Evolutionary conservation across 352 stramenopile genomes (phyloP).

Genomic region (Phytopythium mirpurense): DNA sequence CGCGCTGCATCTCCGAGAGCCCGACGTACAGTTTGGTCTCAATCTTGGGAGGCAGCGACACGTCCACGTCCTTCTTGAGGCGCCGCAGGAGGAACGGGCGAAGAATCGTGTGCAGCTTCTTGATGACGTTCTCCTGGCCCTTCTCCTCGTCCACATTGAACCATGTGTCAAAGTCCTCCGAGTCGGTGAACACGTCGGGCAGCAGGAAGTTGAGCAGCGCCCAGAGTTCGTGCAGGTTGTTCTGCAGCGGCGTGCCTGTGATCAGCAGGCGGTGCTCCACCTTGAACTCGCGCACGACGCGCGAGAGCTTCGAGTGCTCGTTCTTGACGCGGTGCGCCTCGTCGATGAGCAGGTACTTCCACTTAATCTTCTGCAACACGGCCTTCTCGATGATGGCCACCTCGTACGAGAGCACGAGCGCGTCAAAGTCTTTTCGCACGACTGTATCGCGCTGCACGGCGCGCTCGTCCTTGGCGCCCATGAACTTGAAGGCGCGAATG

Average conservation of each 20-base stretch:
- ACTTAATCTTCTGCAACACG: conserved; percentile 91
- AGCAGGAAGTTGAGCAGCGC: conserved; percentile 99
- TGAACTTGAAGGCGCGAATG: conserved; percentile 94
- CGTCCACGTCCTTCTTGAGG: conserved; percentile 98
- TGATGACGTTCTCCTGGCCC: conserved; percentile 96
- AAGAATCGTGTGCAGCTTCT: conserved; percentile 96
- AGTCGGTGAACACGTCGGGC: conserved; percentile 89
- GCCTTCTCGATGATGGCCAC: conserved; percentile 94
- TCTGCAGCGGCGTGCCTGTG: conserved; percentile 98
- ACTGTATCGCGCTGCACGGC: conserved; percentile 89
- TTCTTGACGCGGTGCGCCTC: conserved; percentile 99
- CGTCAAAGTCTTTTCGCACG: conserved; percentile 86
- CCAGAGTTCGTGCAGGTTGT: conserved; percentile 99
- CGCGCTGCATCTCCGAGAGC: conserved; percentile 96
- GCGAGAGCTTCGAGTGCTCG: conserved; percentile 87
- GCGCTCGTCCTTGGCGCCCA: conserved; percentile 93
- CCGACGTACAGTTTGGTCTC: conserved; percentile 99
- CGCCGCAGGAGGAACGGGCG: conserved; percentile 97
- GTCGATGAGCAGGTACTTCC: conserved; percentile 98
- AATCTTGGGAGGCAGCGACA: conserved; percentile 95
- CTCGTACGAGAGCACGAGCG: conserved; percentile 90
- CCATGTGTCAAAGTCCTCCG: conserved; percentile 99
- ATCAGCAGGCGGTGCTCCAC: conserved; percentile 94
- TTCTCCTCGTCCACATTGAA: conserved; percentile 97
- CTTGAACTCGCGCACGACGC: conserved; percentile 85